A percentile compares a stretch with the other conserved stretches of the same genome.
phyloP scores from a whole-genome alignment of 495 filamentous ascomycete species.

The Annulohypoxylon stygium region DNA sequence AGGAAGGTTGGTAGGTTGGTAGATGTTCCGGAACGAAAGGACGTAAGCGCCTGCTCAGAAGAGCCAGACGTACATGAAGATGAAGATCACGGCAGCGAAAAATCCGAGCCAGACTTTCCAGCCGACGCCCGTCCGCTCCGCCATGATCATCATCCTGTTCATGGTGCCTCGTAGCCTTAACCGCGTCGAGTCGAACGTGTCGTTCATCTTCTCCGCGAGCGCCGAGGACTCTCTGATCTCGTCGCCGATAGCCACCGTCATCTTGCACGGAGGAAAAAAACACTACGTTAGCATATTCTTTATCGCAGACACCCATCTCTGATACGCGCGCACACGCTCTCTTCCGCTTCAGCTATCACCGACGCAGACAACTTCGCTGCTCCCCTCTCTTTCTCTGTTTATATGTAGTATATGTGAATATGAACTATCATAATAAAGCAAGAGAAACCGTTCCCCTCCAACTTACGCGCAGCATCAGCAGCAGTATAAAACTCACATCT shows the following conservation, averaged over 20 bases:
- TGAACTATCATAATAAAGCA: slow-evolving; percentile 16
- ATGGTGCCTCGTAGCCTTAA: slow-evolving; percentile 87
- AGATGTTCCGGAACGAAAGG: not conserved
- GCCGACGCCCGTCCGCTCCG: slow-evolving; percentile 88
- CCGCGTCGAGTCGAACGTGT: slow-evolving; percentile 87
- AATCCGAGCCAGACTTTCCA: slow-evolving; percentile 95
- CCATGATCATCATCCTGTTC: slow-evolving; percentile 97
- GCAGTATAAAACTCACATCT: slow-evolving; percentile 72
- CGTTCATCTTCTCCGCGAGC: slow-evolving; percentile 89
- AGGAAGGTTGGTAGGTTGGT: slow-evolving; percentile 11
- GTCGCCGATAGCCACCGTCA: slow-evolving; percentile 92
- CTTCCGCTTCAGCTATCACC: not conserved
- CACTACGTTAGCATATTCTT: slow-evolving; percentile 24
- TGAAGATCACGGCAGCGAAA: slow-evolving; percentile 79
- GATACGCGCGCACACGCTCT: not conserved
- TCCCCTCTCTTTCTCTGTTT: slow-evolving; percentile 17
- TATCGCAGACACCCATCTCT: not conserved
- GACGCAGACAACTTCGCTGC: not conserved
- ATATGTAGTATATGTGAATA: slow-evolving; percentile 1
- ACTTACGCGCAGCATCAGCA: slow-evolving; percentile 41
- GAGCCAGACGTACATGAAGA: slow-evolving; percentile 95
- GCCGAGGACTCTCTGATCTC: slow-evolving; percentile 90
- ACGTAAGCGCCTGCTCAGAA: slow-evolving; percentile 60
- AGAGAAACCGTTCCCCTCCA: slow-evolving; percentile 13
- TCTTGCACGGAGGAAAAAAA: slow-evolving; percentile 54